phyloP scores from a whole-genome alignment of 2,329 filamentous ascomycete genomes.

The Diaporthe vaccinii region DNA sequence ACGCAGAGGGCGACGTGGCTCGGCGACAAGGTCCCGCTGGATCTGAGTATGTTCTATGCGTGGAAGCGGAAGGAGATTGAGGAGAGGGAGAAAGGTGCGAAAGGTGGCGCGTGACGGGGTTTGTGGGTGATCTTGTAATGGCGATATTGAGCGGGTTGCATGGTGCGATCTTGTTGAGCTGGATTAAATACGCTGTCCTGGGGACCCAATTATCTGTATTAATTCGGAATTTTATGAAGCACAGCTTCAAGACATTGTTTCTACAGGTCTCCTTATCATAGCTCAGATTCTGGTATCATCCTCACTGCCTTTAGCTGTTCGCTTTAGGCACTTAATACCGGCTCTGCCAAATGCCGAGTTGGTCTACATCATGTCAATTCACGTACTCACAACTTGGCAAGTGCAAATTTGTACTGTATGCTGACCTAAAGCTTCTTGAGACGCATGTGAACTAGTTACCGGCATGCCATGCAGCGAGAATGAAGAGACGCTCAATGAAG shows the following conservation, averaged over 20 bases:
- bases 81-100: not conserved
- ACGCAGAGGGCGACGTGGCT: constrained; percentile 80
- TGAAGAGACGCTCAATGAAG: not conserved
- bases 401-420: not conserved
- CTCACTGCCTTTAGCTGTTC: no score
- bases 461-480: not conserved
- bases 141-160: not conserved
- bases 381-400: not conserved
- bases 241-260: not conserved
- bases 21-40: constrained; percentile 75
- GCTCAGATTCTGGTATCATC: no score
- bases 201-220: not conserved
- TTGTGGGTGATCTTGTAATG: not conserved
- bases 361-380: no score
- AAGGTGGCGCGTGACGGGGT: not conserved
- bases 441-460: not conserved
- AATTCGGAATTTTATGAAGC: not conserved
- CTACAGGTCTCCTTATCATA: no score
- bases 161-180: not conserved
- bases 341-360: no score
- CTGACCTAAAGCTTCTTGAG: not conserved
- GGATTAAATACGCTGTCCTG: not conserved
- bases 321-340: no score
- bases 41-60: constrained; percentile 61
- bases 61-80: constrained; percentile 28